Evolutionary conservation across 495 filamentous ascomycete genomes (phyloP).

Genomic region (Hypoxylon fuscum): DNA sequence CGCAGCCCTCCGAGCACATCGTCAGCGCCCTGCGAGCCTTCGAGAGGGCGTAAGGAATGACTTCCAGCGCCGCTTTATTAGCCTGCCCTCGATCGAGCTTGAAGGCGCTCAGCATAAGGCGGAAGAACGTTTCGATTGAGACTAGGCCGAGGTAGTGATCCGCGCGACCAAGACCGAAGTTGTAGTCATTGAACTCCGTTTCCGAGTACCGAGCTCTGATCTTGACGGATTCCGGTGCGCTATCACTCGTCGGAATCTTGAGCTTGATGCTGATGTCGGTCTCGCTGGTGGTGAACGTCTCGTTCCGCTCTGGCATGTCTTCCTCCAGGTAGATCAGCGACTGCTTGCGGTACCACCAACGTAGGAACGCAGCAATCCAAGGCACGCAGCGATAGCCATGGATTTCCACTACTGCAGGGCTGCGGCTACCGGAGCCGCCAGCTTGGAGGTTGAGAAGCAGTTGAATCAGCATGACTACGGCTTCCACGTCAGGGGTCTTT

Average conservation of each 20-base stretch:
- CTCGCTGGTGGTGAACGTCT: neutral
- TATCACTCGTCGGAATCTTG: neutral
- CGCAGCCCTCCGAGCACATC: slow-evolving; percentile 22
- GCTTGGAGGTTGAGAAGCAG: neutral
- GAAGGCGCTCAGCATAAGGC: slow-evolving; percentile 15
- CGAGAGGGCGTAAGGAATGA: slow-evolving; percentile 11
- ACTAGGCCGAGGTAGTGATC: slow-evolving; percentile 13
- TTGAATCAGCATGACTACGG: slow-evolving; percentile 2
- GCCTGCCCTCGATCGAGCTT: slow-evolving; percentile 11
- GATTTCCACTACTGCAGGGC: neutral
- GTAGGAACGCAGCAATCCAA: slow-evolving; percentile 24
- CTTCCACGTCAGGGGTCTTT: slow-evolving; percentile 7
- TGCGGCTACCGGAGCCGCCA: neutral
- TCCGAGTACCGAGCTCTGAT: slow-evolving; percentile 12
- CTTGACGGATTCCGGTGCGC: neutral
- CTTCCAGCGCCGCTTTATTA: slow-evolving; percentile 4
- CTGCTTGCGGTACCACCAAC: slow-evolving; percentile 12
- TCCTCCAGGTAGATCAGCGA: slow-evolving; percentile 1
- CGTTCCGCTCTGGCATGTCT: neutral
- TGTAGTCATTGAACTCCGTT: neutral
- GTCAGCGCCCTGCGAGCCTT: slow-evolving; percentile 8
- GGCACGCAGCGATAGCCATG: slow-evolving; percentile 8
- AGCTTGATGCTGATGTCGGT: slow-evolving; percentile 5
- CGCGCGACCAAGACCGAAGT: slow-evolving; percentile 1
- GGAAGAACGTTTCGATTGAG: slow-evolving; percentile 14